Base-by-base conservation (phyloP, 805 yeast genomes). In the Candida rishiriensis region DNA sequence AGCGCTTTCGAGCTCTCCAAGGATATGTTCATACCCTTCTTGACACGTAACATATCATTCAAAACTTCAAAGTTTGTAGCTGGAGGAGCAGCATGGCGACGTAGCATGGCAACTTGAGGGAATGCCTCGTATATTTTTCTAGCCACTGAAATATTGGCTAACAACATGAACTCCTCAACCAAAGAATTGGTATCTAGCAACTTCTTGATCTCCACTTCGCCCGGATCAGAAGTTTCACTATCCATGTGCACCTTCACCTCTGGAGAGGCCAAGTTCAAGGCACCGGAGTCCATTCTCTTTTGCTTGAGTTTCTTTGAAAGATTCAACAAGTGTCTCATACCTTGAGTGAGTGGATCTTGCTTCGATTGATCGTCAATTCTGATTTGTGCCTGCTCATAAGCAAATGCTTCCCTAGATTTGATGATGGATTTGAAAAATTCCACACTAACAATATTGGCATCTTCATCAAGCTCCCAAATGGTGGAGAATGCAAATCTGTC, bases 11-110 rank as follows among this genome's bases (percentile, higher is more conserved):
- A 90, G 14, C 90, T 82, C 54, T 88, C 97, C 40, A 88, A 67
- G 0, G 91, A 81, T 29, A 93, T 74, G 13, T 81, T 60, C 80
- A 88, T 69, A 28, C 83, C 81, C 59, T 90, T 91, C 47, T 88
- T 77, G 12, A 82, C 83, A 46, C 88, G 78, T 43, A 93, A 72
- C 84, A 90, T 90, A 56, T 91, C 96, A 63, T 90, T 89, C 51
- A 93, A 72, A 14, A 75, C 72, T 60, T 93, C 99, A 62, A 93
- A 93, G 55, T 90, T 91, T 2, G 96, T 82, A 1, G 89, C 81
- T 17, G 98, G 97, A 15, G 99, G 99, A n/a, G 97, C 78, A 10
- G 90, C 96, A 63, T 93, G 99, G 59, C 99, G 83, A 77, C 99
- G 85, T 48, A 93, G 71, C 97, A 93, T 88, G 9, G 99, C 99